Evolutionary conservation across 2,329 filamentous ascomycete species (phyloP).

Genomic region (Ascochyta rabiei): DNA sequence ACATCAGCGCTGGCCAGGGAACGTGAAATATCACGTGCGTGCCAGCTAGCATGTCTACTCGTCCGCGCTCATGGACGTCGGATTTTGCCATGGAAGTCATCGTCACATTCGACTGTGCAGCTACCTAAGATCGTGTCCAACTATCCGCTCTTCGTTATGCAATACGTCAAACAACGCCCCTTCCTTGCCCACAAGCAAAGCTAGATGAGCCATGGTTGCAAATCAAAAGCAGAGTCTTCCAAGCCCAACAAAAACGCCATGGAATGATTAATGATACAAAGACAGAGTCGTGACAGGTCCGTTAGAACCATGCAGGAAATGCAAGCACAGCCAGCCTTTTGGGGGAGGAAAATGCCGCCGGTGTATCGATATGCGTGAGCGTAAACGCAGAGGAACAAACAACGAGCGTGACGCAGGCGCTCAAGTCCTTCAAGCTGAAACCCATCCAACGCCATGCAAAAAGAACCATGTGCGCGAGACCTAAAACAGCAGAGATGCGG

Average conservation of each 20-base stretch:
- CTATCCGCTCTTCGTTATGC: constrained; percentile 37
- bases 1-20: neutral
- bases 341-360: constrained; percentile 31
- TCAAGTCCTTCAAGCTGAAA: constrained; percentile 23
- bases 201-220: constrained; percentile 12
- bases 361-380: constrained; percentile 17
- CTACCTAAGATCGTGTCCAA: constrained; percentile 16
- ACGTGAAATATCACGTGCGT: neutral
- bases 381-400: constrained; percentile 34
- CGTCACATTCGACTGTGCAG: constrained; percentile 16
- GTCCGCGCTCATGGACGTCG: neutral
- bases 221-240: constrained; percentile 15
- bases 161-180: constrained; percentile 37
- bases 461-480: constrained; percentile 20
- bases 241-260: constrained; percentile 15
- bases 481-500: constrained; percentile 7
- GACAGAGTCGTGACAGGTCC: constrained; percentile 14
- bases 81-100: constrained; percentile 7
- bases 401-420: constrained; percentile 40
- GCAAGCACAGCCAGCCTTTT: constrained; percentile 39
- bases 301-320: constrained; percentile 16
- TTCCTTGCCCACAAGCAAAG: constrained; percentile 16
- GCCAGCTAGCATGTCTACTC: neutral
- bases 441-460: constrained; percentile 44
- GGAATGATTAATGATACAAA: constrained; percentile 19